These are phyloP conservation scores for Penicillium sp. DNA, from an alignment of 2,329 filamentous ascomycete species.

Conservation along the genomic window DNA sequence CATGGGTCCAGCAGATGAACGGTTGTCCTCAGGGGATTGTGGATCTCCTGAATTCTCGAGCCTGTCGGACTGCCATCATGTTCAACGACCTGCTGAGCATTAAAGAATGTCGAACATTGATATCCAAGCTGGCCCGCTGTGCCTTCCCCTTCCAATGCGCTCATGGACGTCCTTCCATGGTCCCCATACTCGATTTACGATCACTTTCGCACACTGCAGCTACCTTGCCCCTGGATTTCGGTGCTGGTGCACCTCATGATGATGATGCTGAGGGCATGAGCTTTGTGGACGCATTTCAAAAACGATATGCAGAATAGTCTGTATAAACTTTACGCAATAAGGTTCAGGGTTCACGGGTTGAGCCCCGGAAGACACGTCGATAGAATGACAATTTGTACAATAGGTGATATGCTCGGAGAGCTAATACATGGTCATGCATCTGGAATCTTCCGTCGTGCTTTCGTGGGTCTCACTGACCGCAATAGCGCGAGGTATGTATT, in stretches of 20 bases:
- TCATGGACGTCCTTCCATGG: constrained; percentile 49
- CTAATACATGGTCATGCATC: not conserved
- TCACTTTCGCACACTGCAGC: not conserved
- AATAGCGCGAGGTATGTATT: too few species aligned
- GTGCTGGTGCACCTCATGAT: not conserved
- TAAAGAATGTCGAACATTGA: constrained; percentile 39
- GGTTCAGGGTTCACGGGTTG: too few species aligned
- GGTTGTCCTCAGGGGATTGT: constrained; percentile 71
- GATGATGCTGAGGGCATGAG: constrained; percentile 3
- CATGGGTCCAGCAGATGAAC: constrained; percentile 62
- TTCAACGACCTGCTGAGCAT: constrained; percentile 46
- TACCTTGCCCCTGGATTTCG: not conserved
- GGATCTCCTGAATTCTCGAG: constrained; percentile 54
- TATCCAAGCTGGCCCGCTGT: constrained; percentile 40
- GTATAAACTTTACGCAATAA: not conserved
- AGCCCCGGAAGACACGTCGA: too few species aligned
- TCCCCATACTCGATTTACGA: constrained; percentile 41
- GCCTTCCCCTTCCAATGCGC: constrained; percentile 51
- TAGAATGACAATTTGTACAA: not conserved
- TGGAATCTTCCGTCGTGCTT: too few species aligned
- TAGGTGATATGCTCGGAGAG: not conserved
- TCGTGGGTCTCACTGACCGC: too few species aligned
- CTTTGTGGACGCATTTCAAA: constrained; percentile 20
- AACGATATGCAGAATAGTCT: constrained; percentile 14
- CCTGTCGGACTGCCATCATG: constrained; percentile 50